Evolutionary conservation across 495 filamentous ascomycete genomes (phyloP).

Genomic region (Penicillium waksmanii): DNA sequence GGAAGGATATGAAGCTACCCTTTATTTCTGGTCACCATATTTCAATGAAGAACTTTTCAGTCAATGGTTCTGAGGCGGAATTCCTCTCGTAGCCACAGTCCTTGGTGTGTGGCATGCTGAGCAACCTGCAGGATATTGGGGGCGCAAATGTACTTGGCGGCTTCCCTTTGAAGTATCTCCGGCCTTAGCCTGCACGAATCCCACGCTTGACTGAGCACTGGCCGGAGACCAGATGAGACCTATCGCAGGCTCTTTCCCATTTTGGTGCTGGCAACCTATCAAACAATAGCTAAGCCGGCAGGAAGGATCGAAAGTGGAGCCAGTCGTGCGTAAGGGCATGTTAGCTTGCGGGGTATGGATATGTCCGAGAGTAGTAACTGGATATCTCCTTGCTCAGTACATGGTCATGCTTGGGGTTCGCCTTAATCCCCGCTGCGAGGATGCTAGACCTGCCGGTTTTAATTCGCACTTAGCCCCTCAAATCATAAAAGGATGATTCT

Average conservation of each 20-base stretch:
- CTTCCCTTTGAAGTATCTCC: not conserved
- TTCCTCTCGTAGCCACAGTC: not conserved
- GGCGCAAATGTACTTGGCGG: not conserved
- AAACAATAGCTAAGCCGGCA: not conserved
- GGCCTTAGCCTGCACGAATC: not conserved
- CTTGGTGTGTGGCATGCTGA: conserved; percentile 1
- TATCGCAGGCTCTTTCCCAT: not conserved
- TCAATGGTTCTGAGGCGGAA: not conserved
- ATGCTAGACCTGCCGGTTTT: not conserved
- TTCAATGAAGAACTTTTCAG: not conserved
- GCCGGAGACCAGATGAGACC: not conserved
- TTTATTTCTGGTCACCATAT: not conserved
- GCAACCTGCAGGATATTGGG: not conserved
- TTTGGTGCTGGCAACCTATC: not conserved
- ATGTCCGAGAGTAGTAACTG: not conserved
- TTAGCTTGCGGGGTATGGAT: not conserved
- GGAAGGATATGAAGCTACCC: no score
- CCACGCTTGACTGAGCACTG: conserved; percentile 1
- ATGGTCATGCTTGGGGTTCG: not conserved
- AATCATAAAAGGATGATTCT: not conserved
- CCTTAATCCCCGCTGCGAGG: not conserved
- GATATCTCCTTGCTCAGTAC: conserved; percentile 1
- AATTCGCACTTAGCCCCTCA: not conserved
- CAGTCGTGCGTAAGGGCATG: conserved; percentile 1
- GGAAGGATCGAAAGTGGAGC: not conserved